These are phyloP conservation scores for Avena insularis DNA, from an alignment of 176 grass and related monocot genomes.

Conservation along the genomic window DNA sequence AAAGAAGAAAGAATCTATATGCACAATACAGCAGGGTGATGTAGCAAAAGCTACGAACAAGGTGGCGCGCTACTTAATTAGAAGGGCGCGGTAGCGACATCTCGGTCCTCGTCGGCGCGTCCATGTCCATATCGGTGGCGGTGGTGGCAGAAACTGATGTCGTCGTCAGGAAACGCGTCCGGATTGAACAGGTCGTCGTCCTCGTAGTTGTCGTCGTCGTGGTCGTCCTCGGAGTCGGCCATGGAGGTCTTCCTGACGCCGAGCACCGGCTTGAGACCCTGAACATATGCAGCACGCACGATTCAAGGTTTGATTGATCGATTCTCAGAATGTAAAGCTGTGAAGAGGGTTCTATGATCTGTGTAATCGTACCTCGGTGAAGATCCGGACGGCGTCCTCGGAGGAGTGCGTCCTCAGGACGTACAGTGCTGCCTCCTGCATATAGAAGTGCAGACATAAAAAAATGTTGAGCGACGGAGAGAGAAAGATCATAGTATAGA, in stretches of 20 bases:
- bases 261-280: constrained; percentile 31
- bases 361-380: constrained; percentile 5
- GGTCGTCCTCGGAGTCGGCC: not conserved
- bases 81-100: constrained; percentile 15
- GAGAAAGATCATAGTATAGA: too few relatives aligned
- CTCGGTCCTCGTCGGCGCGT: not conserved
- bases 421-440: constrained; percentile 10
- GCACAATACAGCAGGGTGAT: not conserved
- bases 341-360: not conserved
- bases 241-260: constrained; percentile 16
- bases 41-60: not conserved
- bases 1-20: not conserved
- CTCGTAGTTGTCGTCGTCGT: not conserved
- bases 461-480: too few relatives aligned
- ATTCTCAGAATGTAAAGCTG: not conserved
- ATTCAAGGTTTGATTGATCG: not conserved
- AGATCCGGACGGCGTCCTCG: not conserved
- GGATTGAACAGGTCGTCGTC: not conserved
- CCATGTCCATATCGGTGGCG: not conserved
- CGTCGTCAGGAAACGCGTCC: not conserved
- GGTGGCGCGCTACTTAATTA: not conserved
- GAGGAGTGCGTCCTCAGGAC: not conserved
- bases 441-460: not conserved
- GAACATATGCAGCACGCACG: not conserved
- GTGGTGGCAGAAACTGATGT: not conserved